Conservation (phyloP, 1,139 yeast species). For the Yamadazyma buinensis region DNA sequence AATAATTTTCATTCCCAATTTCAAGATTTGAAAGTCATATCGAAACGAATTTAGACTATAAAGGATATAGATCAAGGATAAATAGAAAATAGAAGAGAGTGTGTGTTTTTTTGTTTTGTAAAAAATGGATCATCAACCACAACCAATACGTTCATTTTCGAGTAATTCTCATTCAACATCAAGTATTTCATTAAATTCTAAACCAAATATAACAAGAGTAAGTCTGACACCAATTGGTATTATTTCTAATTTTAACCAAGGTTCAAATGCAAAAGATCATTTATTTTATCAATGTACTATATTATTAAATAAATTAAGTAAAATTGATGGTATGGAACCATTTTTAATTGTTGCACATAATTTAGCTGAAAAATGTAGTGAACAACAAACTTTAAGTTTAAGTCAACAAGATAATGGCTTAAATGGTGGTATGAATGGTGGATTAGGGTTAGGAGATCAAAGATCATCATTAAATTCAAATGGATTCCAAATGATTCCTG, state of each 20-base stretch:
- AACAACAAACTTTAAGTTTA: conserved; percentile 66
- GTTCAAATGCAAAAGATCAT: conserved; percentile 66
- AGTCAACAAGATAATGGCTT: conserved; percentile 32
- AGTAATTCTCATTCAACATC: conserved; percentile 29
- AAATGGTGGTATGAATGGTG: neutral
- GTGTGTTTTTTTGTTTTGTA: too few relatives aligned
- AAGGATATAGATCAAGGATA: too few relatives aligned
- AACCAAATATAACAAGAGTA: conserved; percentile 32
- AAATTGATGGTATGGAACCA: conserved; percentile 69
- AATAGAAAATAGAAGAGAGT: too few relatives aligned
- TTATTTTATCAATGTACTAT: conserved; percentile 67
- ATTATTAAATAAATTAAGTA: conserved; percentile 55
- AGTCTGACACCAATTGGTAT: conserved; percentile 44
- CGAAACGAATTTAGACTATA: too few relatives aligned
- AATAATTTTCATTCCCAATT: too few relatives aligned
- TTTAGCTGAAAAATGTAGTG: conserved; percentile 63
- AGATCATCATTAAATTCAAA: conserved; percentile 21
- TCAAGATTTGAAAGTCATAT: too few relatives aligned
- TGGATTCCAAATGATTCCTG: conserved; percentile 24
- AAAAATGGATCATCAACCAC: conserved; percentile 13
- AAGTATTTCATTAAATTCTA: conserved; percentile 14
- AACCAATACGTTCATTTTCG: conserved; percentile 36
- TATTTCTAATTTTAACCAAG: conserved; percentile 50
- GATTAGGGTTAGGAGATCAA: conserved; percentile 18
- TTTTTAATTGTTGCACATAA: conserved; percentile 56